A percentile compares a stretch with the other conserved stretches of the same genome.
phyloP scores from a whole-genome alignment of 75 land plant genomes.

The Adiantum capillusveneris region DNA sequence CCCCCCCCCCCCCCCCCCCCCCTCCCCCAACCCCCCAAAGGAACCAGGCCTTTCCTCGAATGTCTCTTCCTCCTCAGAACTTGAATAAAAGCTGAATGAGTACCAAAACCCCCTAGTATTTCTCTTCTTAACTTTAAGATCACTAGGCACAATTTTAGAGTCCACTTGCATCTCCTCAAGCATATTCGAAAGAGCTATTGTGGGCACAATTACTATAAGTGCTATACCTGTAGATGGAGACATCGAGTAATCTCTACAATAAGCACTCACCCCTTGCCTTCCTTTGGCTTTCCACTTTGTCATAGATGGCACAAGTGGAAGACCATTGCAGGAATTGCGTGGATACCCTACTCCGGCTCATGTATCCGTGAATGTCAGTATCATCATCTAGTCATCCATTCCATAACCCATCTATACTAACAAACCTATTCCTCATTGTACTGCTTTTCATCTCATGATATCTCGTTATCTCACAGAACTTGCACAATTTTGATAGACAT shows the following conservation, averaged over 20 bases:
- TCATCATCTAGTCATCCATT: background rate
- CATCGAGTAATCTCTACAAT: constrained; percentile 28
- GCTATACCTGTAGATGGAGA: constrained; percentile 4
- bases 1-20: no score
- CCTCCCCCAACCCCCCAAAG: no score
- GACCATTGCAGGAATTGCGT: background rate
- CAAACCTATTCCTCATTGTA: background rate
- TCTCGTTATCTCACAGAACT: background rate
- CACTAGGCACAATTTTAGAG: background rate
- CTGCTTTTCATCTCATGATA: background rate
- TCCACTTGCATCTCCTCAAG: constrained; percentile 11
- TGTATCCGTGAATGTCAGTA: background rate
- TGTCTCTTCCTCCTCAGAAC: background rate
- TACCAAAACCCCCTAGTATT: background rate
- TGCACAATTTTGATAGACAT: background rate
- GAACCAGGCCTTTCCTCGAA: background rate
- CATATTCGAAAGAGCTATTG: background rate
- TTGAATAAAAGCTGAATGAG: background rate
- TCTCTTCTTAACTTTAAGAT: no score
- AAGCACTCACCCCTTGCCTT: constrained; percentile 44
- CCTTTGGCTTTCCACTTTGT: constrained; percentile 78
- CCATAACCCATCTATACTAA: no score
- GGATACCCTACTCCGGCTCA: no score
- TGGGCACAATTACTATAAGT: constrained; percentile 3
- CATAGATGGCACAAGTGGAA: constrained; percentile 3